These are phyloP conservation scores for Podila horticola DNA, from an alignment of 192 early-diverging fungal species.

Conservation along the genomic window DNA sequence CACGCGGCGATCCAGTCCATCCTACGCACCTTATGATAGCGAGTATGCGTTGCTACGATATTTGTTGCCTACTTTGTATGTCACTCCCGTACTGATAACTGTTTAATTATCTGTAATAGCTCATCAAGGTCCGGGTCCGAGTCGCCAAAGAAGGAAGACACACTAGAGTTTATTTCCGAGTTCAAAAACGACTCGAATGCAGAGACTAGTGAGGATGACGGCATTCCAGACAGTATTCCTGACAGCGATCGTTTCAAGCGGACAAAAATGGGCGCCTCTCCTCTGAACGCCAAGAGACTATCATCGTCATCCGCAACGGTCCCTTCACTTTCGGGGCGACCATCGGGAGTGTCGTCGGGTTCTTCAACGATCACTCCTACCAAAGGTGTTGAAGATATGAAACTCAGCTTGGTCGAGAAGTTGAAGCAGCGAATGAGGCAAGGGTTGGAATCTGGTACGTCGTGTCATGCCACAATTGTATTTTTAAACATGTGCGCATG, in stretches of 20 bases:
- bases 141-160: constrained; percentile 11
- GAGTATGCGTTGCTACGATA: neutral
- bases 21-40: constrained; percentile 24
- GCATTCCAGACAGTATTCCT: neutral
- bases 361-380: neutral
- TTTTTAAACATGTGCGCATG: too few species aligned
- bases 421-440: constrained; percentile 37
- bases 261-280: neutral
- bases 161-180: constrained; percentile 27
- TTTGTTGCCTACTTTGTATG: too few species aligned
- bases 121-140: constrained; percentile 29
- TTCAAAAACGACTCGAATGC: neutral
- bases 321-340: too few species aligned
- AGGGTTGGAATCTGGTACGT: constrained; percentile 25
- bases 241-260: neutral
- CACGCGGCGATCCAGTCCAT: constrained; percentile 24
- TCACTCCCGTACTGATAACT: too few species aligned
- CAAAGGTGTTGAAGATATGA: neutral
- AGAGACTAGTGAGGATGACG: neutral
- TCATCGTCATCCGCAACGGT: neutral
- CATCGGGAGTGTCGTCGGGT: neutral
- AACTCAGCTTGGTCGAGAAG: constrained; percentile 32
- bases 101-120: neutral
- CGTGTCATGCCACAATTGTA: too few species aligned
- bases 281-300: neutral